Conservation (phyloP, 805 yeast genomes). For the Blastobotrys attinorum region DNA sequence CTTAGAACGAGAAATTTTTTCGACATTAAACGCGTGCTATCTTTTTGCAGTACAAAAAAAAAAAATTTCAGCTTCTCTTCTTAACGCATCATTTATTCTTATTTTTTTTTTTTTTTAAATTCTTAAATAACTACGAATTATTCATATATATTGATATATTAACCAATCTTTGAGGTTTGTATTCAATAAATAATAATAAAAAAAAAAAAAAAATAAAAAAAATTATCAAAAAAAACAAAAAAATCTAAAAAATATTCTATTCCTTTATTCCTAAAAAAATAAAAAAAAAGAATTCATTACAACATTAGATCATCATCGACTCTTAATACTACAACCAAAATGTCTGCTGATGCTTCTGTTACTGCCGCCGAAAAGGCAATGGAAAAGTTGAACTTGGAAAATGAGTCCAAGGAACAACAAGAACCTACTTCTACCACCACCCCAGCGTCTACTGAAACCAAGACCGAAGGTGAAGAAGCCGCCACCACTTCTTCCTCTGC, state of each 20-base stretch:
- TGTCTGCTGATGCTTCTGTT: constrained; percentile 27
- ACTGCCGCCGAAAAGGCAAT: constrained; percentile 31
- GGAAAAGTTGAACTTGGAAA: constrained; percentile 27
- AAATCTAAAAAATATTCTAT: not conserved
- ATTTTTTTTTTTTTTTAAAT: no score
- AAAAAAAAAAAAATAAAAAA: constrained; percentile 1
- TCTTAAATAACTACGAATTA: no score
- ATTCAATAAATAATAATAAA: no score
- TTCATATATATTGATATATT: no score
- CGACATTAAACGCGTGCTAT: no score
- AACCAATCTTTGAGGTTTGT: no score
- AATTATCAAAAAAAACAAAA: constrained; percentile 1
- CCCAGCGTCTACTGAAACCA: constrained; percentile 27
- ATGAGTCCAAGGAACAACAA: constrained; percentile 18
- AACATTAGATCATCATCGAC: not conserved
- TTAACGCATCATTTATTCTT: no score
- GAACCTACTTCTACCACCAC: constrained; percentile 13
- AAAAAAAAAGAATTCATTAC: not conserved
- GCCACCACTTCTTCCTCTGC: constrained; percentile 16
- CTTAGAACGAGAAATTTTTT: no score
- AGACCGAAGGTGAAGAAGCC: constrained; percentile 54
- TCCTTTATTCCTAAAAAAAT: not conserved
- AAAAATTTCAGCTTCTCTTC: no score
- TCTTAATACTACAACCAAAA: not conserved
- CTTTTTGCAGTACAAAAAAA: no score